Base-by-base conservation (phyloP, 2,329 filamentous ascomycete genomes). In the Monosporascus cannonballus region DNA sequence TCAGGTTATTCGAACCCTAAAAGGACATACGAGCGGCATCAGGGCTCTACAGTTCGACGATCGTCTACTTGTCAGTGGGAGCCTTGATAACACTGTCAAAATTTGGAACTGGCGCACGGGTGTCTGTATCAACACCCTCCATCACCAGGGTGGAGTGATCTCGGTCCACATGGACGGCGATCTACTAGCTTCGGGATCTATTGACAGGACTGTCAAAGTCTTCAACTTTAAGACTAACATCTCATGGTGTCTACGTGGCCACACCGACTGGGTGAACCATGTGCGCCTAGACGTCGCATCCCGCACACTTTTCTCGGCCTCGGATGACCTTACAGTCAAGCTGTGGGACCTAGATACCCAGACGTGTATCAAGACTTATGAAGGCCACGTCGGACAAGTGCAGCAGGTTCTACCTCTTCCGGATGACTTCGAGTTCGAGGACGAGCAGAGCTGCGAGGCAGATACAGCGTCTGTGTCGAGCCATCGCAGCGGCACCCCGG, bases 31-130 rank as follows among this genome's bases (percentile, higher is more conserved):
- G 1, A 84, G 83, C 41, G 90, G 90, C 6, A 89, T 99, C 55
- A 83, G 94, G 41, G 89, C 91, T 51, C 77, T 99, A 38, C 92
- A 97, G 66, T 97, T 97, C 64, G 91, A 96, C 64, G 90, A 96
- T 59, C 86, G 83, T 51, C 95, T 95, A 64, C 79, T 99, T 54
- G 92, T 96, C 66, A 95, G 88, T 52, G 94, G 92, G 49, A 91
- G 89, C 65, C 78, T 96, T 52, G 94, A 97, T 69, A 81, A 84
- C 48, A 96, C 87, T 4, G 81, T 99, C 63, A 92, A 89, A 67
- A 84, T 99, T 36, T 99, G 94, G 94, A 96, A 99, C 66, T 96
- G 92, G 91, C 83, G 88, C 56, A 96, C 90, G 0, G 94, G 94
- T 47, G 83, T 90, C 62, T 91, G 90, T 61, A 79, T 96, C 52